phyloP scores from a whole-genome alignment of 345 rosid genomes.

The Excoecaria cochinchinensis region DNA sequence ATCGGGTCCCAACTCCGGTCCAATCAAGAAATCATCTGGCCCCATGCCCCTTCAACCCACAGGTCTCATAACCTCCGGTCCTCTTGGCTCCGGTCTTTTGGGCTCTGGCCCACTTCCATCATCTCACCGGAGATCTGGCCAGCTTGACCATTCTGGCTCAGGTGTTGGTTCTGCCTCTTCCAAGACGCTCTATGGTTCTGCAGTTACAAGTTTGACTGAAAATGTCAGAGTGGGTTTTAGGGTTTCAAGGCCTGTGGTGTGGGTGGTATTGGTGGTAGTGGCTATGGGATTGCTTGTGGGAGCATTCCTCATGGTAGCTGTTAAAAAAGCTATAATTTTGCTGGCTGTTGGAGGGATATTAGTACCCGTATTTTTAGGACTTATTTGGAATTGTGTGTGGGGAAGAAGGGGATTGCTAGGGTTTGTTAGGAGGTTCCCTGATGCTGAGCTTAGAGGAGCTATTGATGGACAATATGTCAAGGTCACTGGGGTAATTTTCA shows the following conservation, averaged over 20 bases:
- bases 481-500: slow-evolving; percentile 78
- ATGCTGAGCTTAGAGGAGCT: slow-evolving; percentile 91
- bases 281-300: slow-evolving; percentile 63
- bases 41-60: slow-evolving; percentile 78
- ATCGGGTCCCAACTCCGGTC: slow-evolving; percentile 76
- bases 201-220: slow-evolving; percentile 65
- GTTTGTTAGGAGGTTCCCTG: slow-evolving; percentile 63
- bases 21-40: slow-evolving; percentile 67
- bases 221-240: slow-evolving; percentile 70
- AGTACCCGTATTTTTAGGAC: slow-evolving; percentile 47
- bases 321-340: slow-evolving; percentile 67
- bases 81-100: slow-evolving; percentile 42
- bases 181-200: slow-evolving; percentile 71
- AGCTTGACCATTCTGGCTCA: slow-evolving; percentile 38
- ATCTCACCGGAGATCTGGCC: slow-evolving; percentile 68
- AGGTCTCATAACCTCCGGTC: slow-evolving; percentile 89
- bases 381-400: slow-evolving; percentile 70
- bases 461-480: slow-evolving; percentile 88
- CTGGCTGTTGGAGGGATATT: slow-evolving; percentile 58
- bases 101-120: slow-evolving; percentile 17
- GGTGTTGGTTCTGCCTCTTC: slow-evolving; percentile 33
- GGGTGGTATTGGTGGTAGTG: slow-evolving; percentile 66
- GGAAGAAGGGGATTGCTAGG: slow-evolving; percentile 68
- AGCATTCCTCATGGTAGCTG: slow-evolving; percentile 74
- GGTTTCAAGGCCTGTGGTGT: slow-evolving; percentile 69